These are phyloP conservation scores for Amanita jacksonii DNA, from an alignment of 768 basidiomycete species.

Conservation along the genomic window DNA sequence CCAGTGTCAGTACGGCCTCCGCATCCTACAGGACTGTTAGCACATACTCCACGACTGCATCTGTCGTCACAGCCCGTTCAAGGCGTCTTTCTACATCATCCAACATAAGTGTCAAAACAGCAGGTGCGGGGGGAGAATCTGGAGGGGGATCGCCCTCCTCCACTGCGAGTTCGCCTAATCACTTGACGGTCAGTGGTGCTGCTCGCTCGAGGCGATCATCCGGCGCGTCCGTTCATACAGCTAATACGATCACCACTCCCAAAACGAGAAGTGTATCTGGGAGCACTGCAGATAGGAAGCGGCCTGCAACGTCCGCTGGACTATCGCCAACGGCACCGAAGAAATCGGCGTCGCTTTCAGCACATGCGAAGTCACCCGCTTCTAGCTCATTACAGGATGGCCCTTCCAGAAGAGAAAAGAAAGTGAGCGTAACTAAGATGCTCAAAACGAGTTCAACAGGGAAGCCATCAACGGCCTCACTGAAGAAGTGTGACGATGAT, in stretches of 20 bases:
- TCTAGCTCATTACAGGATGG: background rate
- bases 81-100: constrained; percentile 4
- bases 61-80: constrained; percentile 5
- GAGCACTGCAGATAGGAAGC: background rate
- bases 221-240: background rate
- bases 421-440: background rate
- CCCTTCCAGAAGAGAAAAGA: background rate
- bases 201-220: background rate
- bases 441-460: constrained; percentile 2
- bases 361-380: background rate
- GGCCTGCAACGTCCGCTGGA: background rate
- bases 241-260: background rate
- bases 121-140: background rate
- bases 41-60: constrained; percentile 4
- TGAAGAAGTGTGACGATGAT: constrained; percentile 7
- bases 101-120: background rate
- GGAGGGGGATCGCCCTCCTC: constrained; percentile 2
- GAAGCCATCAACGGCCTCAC: background rate
- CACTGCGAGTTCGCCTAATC: constrained; percentile 1
- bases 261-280: background rate
- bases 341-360: background rate
- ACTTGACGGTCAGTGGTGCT: background rate
- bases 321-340: background rate
- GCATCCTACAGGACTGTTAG: constrained; percentile 7
- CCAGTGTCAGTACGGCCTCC: constrained; percentile 14